Base-by-base conservation (phyloP, 345 rosid genomes). In the Bruguiera gymnorhiza region DNA sequence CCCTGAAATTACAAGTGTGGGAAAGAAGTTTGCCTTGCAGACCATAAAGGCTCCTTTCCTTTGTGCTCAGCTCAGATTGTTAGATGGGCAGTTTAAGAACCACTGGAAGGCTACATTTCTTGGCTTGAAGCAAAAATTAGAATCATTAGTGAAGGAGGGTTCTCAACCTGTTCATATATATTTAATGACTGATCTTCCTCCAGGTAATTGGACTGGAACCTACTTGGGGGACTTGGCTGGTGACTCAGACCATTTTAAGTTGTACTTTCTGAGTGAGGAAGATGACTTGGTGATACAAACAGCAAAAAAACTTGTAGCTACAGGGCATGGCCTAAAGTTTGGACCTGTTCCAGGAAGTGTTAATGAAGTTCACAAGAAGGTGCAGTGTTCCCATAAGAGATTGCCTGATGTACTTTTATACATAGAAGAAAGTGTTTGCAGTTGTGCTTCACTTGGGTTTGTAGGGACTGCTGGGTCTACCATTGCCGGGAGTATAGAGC, bases 21-120 rank as follows among this genome's bases (percentile, higher is more conserved):
- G 94, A 5, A 90, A 87, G 83, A 80, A 75, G 67, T 89, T 80
- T 79, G 86, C 88, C 16, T 56, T 66, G 3, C 84, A 82, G 61
- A 80, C 70, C 27, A 88, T 90, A 56, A 90, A 83, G 75, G 85
- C 75, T 15, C 90, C 94, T 51, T 95, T 87, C 82, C 83, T 89
- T 37, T 92, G 98, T 75, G 95, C 91, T 0, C 98, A 92, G 82
- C 96, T 92, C 52, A 89, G 98, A 68, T 65, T 96, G 76, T 79
- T 96, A 48, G 99, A 96, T 72, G 99, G 98, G 10, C 97, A 92
- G 84, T 96, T 96, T 80, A 96, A 92, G 81, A 96, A 87, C 77
- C 99, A 90, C 55, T 62, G 91, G 95, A 85, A 86, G 75, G 62
- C 80, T 43, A 89, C 96, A 23, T 96, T 92, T 79, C 58, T 23